phyloP scores from a whole-genome alignment of 148 eudicot genomes.

The Dysphania ambrosioides region DNA sequence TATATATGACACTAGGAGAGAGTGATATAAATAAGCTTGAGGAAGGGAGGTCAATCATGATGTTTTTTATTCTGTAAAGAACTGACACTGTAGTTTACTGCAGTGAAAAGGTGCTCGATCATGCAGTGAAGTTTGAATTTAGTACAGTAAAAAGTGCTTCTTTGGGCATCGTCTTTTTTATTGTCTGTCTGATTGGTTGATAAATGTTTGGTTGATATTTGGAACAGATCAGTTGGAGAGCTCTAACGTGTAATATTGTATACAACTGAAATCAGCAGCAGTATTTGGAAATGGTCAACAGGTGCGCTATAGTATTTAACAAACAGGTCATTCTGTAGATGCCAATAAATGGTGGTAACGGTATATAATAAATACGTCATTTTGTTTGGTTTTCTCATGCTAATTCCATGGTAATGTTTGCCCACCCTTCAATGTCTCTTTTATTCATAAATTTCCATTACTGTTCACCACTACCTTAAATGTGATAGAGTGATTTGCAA shows the following conservation, averaged over 20 bases:
- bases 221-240: slow-evolving; percentile 26
- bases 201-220: slow-evolving; percentile 1
- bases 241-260: slow-evolving; percentile 9
- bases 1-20: background rate
- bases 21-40: background rate
- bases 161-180: background rate
- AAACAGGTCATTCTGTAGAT: background rate
- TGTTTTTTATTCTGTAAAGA: background rate
- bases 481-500: background rate
- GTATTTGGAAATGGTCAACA: slow-evolving; percentile 65
- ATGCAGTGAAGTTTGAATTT: background rate
- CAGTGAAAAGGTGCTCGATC: background rate
- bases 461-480: background rate
- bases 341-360: background rate
- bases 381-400: background rate
- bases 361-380: background rate
- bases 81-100: background rate
- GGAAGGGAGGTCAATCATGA: background rate
- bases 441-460: background rate
- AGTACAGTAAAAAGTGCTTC: slow-evolving; percentile 5
- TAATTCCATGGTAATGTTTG: background rate
- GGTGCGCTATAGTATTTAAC: slow-evolving; percentile 35
- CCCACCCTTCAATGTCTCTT: background rate
- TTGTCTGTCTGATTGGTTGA: background rate
- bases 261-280: slow-evolving; percentile 23